Evolutionary conservation across 108 stramenopile genomes (phyloP).

Genomic region (Bacterosira constricta): DNA sequence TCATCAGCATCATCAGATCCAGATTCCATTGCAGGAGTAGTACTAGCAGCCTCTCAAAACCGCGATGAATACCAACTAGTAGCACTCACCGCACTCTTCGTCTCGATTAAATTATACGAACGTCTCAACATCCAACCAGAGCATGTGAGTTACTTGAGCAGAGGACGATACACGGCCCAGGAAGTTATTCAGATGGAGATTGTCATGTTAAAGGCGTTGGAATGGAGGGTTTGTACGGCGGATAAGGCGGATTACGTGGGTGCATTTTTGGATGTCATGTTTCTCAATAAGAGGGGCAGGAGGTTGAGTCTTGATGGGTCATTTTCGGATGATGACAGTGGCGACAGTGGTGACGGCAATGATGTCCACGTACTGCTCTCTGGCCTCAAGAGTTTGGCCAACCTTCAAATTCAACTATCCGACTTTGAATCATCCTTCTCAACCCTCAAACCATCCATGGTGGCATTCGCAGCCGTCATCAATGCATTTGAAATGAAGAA

Average conservation of each 20-base stretch:
- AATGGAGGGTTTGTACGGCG: conserved; percentile 37
- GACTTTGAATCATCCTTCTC: conserved; percentile 38
- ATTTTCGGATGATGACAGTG: too few relatives aligned
- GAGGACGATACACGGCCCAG: conserved; percentile 32
- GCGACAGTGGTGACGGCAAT: background rate
- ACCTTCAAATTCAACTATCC: conserved; percentile 44
- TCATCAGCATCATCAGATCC: background rate
- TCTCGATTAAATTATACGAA: conserved; percentile 45
- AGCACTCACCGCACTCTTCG: conserved; percentile 39
- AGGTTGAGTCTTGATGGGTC: background rate
- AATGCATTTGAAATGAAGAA: conserved; percentile 44
- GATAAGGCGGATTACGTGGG: conserved; percentile 42
- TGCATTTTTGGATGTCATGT: conserved; percentile 26
- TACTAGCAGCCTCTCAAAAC: background rate
- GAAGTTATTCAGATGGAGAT: conserved; percentile 46
- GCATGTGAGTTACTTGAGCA: conserved; percentile 46
- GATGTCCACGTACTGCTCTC: background rate
- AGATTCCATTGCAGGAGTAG: background rate
- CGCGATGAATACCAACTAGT: conserved; percentile 47
- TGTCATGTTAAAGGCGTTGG: conserved; percentile 23
- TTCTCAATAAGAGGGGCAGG: background rate
- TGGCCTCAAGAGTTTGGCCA: conserved; percentile 24
- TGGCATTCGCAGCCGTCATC: conserved; percentile 44
- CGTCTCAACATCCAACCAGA: conserved; percentile 37
- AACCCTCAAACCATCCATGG: conserved; percentile 19